These are phyloP conservation scores for Grosmannia clavigera DNA, from an alignment of 2,329 filamentous ascomycete species.

Conservation along the genomic window DNA sequence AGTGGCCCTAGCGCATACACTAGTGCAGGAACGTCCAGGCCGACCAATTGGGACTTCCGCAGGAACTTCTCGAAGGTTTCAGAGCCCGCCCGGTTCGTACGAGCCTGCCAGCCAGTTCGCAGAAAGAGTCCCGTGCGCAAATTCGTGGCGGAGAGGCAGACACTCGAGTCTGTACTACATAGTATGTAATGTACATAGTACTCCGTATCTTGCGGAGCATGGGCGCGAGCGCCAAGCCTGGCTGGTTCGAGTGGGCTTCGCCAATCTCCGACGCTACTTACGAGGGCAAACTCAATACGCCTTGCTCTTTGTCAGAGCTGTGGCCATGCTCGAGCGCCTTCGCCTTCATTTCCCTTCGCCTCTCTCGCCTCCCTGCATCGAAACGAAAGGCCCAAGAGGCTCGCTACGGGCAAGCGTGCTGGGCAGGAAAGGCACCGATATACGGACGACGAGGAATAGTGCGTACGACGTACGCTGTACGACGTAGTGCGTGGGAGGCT, in stretches of 20 bases:
- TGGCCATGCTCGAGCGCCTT: too few relatives aligned
- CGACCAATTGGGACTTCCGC: neutral
- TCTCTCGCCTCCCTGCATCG: too few relatives aligned
- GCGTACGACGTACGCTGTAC: too few relatives aligned
- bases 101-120: neutral
- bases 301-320: neutral
- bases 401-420: too few relatives aligned
- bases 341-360: too few relatives aligned
- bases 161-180: neutral
- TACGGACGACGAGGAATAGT: too few relatives aligned
- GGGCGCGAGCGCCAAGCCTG: too few relatives aligned
- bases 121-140: neutral
- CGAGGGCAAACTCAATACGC: neutral
- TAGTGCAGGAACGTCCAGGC: slow-evolving; percentile 2
- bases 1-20: neutral
- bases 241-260: neutral
- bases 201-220: too few relatives aligned
- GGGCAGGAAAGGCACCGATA: too few relatives aligned
- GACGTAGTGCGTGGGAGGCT: too few relatives aligned
- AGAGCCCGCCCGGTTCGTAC: neutral
- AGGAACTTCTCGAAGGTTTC: slow-evolving; percentile 3
- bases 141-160: too few relatives aligned
- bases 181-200: neutral
- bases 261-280: neutral
- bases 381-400: too few relatives aligned